These are phyloP conservation scores for Tuber magnatum DNA, from an alignment of 495 filamentous ascomycete species.

Conservation along the genomic window DNA sequence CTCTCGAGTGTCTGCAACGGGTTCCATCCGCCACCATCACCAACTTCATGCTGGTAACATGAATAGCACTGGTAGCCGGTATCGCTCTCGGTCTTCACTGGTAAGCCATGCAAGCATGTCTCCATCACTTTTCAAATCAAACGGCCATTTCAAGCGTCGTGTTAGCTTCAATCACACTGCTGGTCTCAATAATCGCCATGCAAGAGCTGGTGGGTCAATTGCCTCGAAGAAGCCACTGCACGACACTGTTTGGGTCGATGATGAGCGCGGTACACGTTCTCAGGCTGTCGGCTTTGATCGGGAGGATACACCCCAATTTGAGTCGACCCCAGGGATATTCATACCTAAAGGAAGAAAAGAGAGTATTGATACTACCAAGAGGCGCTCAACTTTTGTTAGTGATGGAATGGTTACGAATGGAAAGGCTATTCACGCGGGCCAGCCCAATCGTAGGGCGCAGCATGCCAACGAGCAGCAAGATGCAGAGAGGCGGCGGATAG, in stretches of 20 bases:
- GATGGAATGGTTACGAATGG: slow-evolving; percentile 9
- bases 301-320: slow-evolving; percentile 26
- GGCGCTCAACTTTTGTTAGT: slow-evolving; percentile 18
- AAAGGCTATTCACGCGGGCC: background rate
- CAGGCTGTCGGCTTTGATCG: slow-evolving; percentile 9
- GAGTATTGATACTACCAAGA: slow-evolving; percentile 6
- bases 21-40: slow-evolving; percentile 29
- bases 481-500: slow-evolving; percentile 30
- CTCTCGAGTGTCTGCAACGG: slow-evolving; percentile 66
- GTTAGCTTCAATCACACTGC: slow-evolving; percentile 65
- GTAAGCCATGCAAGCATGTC: slow-evolving; percentile 52
- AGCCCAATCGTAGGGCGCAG: slow-evolving; percentile 7
- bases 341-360: slow-evolving; percentile 18
- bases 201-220: slow-evolving; percentile 3
- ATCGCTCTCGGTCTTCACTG: slow-evolving; percentile 64
- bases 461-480: slow-evolving; percentile 21
- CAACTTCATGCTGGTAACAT: slow-evolving; percentile 42
- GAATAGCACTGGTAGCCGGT: slow-evolving; percentile 50
- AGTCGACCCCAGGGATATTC: slow-evolving; percentile 1
- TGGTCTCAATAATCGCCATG: slow-evolving; percentile 42
- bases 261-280: background rate
- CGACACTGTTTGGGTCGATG: slow-evolving; percentile 10
- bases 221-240: slow-evolving; percentile 11
- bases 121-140: slow-evolving; percentile 45
- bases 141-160: slow-evolving; percentile 61